phyloP scores from a whole-genome alignment of 1,139 yeast species.

The Pichia sp. region DNA sequence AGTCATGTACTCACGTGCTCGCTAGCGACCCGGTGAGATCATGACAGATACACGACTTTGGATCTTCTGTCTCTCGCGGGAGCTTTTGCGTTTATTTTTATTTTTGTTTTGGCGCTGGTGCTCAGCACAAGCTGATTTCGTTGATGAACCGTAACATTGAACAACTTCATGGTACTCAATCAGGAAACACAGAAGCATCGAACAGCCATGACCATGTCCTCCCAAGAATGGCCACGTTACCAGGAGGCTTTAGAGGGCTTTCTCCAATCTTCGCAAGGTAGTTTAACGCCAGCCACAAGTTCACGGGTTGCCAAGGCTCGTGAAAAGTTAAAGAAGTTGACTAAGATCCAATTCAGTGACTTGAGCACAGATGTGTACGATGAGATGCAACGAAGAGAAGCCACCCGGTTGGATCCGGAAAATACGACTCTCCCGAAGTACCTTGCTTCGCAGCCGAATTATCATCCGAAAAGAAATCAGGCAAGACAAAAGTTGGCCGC shows the following conservation, averaged over 20 bases:
- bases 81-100: not conserved
- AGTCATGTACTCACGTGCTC: not conserved
- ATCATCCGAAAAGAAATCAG: slow-evolving; percentile 92
- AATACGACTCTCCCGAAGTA: slow-evolving; percentile 45
- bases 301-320: slow-evolving; percentile 73
- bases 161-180: too few species aligned
- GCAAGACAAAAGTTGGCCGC: slow-evolving; percentile 91
- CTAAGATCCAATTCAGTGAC: slow-evolving; percentile 82
- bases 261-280: slow-evolving; percentile 49
- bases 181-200: too few species aligned
- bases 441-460: slow-evolving; percentile 62
- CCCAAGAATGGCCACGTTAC: slow-evolving; percentile 29
- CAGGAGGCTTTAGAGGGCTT: slow-evolving; percentile 49
- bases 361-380: slow-evolving; percentile 91
- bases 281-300: slow-evolving; percentile 42
- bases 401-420: slow-evolving; percentile 41
- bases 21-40: not conserved
- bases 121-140: not conserved
- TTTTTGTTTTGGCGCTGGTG: not conserved
- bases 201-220: slow-evolving; percentile 2
- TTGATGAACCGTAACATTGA: not conserved
- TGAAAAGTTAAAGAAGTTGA: slow-evolving; percentile 74
- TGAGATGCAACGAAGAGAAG: slow-evolving; percentile 68
- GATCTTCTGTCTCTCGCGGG: not conserved
- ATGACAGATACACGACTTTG: not conserved